A percentile compares a stretch with the other conserved stretches of the same genome.
Evolutionary conservation across 352 stramenopile genomes (phyloP).

Genomic region (Bremia lactucae): DNA sequence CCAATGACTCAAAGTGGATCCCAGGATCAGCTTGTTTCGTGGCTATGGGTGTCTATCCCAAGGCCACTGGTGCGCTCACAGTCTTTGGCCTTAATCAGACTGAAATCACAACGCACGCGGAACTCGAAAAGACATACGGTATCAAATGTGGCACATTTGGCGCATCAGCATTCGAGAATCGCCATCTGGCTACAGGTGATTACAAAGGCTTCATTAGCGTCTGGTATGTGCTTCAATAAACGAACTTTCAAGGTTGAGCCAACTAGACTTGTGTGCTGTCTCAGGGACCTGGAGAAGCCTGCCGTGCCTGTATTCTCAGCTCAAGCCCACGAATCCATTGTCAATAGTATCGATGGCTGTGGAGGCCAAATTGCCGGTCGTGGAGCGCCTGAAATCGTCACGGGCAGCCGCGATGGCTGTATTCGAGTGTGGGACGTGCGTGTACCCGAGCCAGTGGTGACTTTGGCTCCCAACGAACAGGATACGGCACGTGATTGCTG

Average conservation of each 20-base stretch:
- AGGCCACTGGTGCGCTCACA: conserved; percentile 86
- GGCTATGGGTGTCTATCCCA: conserved; percentile 87
- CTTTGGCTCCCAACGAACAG: conserved; percentile 81
- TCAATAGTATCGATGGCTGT: conserved; percentile 94
- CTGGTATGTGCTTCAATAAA: conserved; percentile 28
- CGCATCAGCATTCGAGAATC: conserved; percentile 82
- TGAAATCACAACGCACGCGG: conserved; percentile 51
- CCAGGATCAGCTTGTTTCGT: conserved; percentile 91
- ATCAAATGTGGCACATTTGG: conserved; percentile 96
- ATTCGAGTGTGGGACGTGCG: conserved; percentile 94
- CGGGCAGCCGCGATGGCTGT: conserved; percentile 88
- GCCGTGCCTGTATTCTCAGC: conserved; percentile 77
- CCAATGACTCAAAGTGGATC: conserved; percentile 92
- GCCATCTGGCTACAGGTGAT: conserved; percentile 80
- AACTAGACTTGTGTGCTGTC: background rate
- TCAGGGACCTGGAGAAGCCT: conserved; percentile 74
- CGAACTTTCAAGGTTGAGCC: conserved; percentile 1
- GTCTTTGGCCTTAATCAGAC: conserved; percentile 88
- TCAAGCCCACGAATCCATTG: conserved; percentile 87
- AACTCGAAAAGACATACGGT: conserved; percentile 79
- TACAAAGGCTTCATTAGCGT: conserved; percentile 69
- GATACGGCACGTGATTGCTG: conserved; percentile 89
- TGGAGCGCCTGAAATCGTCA: conserved; percentile 91
- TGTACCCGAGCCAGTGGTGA: conserved; percentile 85
- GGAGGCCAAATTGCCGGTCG: conserved; percentile 83